Base-by-base conservation (phyloP, 371 early-diverging fungal genomes). In the Chytridium lagenaria region DNA sequence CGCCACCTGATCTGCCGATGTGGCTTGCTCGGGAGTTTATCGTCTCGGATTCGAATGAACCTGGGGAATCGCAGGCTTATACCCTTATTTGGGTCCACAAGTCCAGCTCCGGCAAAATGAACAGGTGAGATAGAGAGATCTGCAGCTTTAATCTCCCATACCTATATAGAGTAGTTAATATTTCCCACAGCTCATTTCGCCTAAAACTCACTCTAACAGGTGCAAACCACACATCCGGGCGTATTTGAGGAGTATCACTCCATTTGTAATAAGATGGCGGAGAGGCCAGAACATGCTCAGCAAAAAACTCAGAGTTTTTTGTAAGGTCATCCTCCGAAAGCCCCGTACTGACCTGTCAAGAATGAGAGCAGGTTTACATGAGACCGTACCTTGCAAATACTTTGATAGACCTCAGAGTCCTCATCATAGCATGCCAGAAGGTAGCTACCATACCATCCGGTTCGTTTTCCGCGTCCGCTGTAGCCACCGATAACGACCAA, bases 81-180 rank as follows among this genome's bases (percentile, higher is more conserved):
- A 22, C 99, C 99, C 82, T 97, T 97, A 39, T 80, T 78, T 1
- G 86, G 78, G 74, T 95, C 95, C 30, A 92, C 90, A 55, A 86
- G 81, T 16, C 99, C 98, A 30, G 89, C 84, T n/a, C 91, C 98
- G 0, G 99, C 98, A 81, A 91, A 91, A 79, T 99, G 99, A 16
- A 94, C 90, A 0, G 99, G 99, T 68, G 98, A 98, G 28, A 98
- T 90, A 31, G 98, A 97, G n/a, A 99, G 78, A 84, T 98, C 99
- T 1, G 99, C 99, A 33, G 98, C 95, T 77, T 96, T 95, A 39
- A 99, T 92, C 82, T 99, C 99, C 99, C 99, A 99, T 0, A 99
- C 97, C 80, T 83, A n/a, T n/a, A n/a, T n/a, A n/a, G n/a, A n/a
- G n/a, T n/a, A n/a, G n/a, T n/a, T n/a, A n/a, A n/a, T n/a, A n/a